Percentiles rank a stretch among this genome's conserved stretches.
Evolutionary conservation across 805 yeast genomes (phyloP).

Genomic region (Pichia manshurica): DNA sequence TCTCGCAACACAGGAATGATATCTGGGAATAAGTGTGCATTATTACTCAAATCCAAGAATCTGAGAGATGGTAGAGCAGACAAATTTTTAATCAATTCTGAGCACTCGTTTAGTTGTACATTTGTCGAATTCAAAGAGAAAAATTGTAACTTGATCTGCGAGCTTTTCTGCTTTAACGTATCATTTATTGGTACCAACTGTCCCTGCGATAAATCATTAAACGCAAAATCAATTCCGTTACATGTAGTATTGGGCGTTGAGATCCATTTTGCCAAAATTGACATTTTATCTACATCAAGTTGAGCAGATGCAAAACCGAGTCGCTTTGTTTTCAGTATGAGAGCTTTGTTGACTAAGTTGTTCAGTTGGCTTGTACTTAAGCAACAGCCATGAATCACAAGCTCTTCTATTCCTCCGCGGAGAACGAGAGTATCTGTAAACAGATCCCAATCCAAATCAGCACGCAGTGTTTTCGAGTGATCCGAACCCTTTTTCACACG

Average conservation of each 20-base stretch:
- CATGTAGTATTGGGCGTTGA: conserved; percentile 39
- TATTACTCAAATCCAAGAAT: conserved; percentile 48
- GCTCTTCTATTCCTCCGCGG: conserved; percentile 52
- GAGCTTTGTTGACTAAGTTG: conserved; percentile 37
- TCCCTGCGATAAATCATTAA: conserved; percentile 44
- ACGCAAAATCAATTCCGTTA: conserved; percentile 51
- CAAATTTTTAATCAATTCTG: conserved; percentile 35
- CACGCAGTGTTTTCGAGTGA: conserved; percentile 35
- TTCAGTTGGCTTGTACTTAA: conserved; percentile 38
- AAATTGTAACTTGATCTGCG: conserved; percentile 36
- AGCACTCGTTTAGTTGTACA: conserved; percentile 34
- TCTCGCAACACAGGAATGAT: conserved; percentile 40
- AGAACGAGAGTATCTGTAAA: conserved; percentile 37
- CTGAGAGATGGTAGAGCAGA: conserved; percentile 36
- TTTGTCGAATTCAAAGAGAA: conserved; percentile 50
- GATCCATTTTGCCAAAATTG: conserved; percentile 44
- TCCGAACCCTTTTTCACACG: conserved; percentile 38
- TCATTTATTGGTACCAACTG: conserved; percentile 42
- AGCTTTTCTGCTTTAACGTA: conserved; percentile 29
- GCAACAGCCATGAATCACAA: conserved; percentile 54
- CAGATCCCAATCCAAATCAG: conserved; percentile 50
- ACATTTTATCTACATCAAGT: conserved; percentile 37
- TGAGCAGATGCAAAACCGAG: conserved; percentile 51
- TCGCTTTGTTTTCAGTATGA: conserved; percentile 40
- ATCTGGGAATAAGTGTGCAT: conserved; percentile 48